Percentiles rank a stretch among this genome's conserved stretches.
Conservation (phyloP, 2,329 filamentous ascomycete species). For the Paecilomyces sp. region DNA sequence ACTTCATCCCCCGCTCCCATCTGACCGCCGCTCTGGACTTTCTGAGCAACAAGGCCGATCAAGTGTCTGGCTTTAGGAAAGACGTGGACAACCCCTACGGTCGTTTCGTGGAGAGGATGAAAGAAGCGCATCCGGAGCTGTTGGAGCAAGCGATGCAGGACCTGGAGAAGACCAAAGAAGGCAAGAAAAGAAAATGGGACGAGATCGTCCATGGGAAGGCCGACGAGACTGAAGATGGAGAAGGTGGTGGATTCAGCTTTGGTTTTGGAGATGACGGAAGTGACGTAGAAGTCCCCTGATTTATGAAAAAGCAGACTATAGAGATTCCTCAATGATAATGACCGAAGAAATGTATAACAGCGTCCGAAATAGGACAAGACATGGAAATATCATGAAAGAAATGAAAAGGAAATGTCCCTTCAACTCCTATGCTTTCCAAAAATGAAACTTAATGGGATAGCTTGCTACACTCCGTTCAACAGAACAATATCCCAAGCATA, state of each 20-base stretch:
- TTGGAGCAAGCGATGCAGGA: constrained; percentile 58
- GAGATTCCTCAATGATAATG: background rate
- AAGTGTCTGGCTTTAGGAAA: constrained; percentile 77
- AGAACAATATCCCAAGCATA: background rate
- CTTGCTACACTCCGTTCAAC: background rate
- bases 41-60: constrained; percentile 70
- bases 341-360: background rate
- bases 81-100: constrained; percentile 65
- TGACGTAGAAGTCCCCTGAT: constrained; percentile 43
- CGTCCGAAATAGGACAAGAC: background rate
- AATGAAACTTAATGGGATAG: background rate
- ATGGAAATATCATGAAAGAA: background rate
- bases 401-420: background rate
- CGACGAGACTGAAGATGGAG: constrained; percentile 23
- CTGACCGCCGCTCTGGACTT: constrained; percentile 72
- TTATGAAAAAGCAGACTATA: background rate
- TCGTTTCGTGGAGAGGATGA: constrained; percentile 65
- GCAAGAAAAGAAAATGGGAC: constrained; percentile 82
- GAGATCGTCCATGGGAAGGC: constrained; percentile 56
- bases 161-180: constrained; percentile 54
- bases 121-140: constrained; percentile 57
- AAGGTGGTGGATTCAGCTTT: constrained; percentile 53
- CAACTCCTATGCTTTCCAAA: background rate
- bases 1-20: constrained; percentile 77
- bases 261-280: constrained; percentile 54